A percentile compares a stretch with the other conserved stretches of the same genome.
These are phyloP conservation scores for Blumeriella jaapii DNA, from an alignment of 2,329 filamentous ascomycete species.

Conservation along the genomic window DNA sequence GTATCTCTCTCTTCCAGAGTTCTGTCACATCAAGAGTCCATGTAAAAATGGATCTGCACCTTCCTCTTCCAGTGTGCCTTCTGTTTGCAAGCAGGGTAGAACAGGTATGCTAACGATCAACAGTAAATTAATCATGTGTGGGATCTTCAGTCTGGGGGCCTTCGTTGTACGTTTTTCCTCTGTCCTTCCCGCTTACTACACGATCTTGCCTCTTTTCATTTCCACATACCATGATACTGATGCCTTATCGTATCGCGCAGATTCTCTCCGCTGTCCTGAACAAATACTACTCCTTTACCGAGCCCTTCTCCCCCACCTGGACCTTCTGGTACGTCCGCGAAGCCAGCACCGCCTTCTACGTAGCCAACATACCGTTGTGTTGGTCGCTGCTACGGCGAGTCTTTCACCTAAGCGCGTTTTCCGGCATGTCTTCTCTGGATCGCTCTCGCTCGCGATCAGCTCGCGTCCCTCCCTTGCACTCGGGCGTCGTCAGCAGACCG, in stretches of 20 bases:
- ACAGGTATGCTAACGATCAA: conserved; percentile 29
- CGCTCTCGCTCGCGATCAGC: conserved; percentile 9
- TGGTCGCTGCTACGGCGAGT: conserved; percentile 39
- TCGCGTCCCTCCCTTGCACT: conserved; percentile 9
- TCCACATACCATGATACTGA: neutral
- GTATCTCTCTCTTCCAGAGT: neutral
- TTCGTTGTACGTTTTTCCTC: conserved; percentile 33
- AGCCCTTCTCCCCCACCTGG: conserved; percentile 27
- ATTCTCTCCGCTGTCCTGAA: conserved; percentile 40
- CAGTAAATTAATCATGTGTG: conserved; percentile 40
- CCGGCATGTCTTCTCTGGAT: conserved; percentile 8
- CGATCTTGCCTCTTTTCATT: too few species aligned
- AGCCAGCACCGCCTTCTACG: conserved; percentile 39
- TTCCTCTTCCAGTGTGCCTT: neutral
- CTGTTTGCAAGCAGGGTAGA: neutral
- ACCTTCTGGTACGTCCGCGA: conserved; percentile 42
- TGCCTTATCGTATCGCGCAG: too few species aligned
- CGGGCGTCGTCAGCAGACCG: neutral
- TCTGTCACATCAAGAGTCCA: too few species aligned
- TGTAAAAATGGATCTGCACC: neutral
- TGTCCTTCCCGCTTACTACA: too few species aligned
- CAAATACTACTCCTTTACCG: conserved; percentile 33
- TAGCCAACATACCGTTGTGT: conserved; percentile 41
- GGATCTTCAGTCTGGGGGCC: conserved; percentile 34
- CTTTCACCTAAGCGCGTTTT: conserved; percentile 26